A percentile compares a stretch with the other conserved stretches of the same genome.
Evolutionary conservation across 148 eudicot genomes (phyloP).

Genomic region (Rhododendron henanense): DNA sequence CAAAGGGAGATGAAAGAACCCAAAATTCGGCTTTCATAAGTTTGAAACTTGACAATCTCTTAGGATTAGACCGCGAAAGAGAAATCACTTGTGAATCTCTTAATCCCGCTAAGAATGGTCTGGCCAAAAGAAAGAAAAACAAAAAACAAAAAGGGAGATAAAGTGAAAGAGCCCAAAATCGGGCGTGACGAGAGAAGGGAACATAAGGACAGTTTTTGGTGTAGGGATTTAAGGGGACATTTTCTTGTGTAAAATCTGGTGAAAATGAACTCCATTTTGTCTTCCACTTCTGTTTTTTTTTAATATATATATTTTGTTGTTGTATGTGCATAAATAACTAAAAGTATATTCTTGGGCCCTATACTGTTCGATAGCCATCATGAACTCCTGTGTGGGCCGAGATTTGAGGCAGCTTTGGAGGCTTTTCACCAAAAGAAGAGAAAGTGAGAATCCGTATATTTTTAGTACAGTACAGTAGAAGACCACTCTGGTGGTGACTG

Average conservation of each 20-base stretch:
- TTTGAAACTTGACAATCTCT: too few relatives aligned
- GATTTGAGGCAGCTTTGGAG: slow-evolving; percentile 26
- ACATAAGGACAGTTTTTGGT: slow-evolving; percentile 18
- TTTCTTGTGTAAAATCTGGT: slow-evolving; percentile 12
- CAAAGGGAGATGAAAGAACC: too few relatives aligned
- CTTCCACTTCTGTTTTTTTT: not conserved
- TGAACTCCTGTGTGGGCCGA: slow-evolving; percentile 17
- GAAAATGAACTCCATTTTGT: slow-evolving; percentile 26
- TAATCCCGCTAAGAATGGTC: too few relatives aligned
- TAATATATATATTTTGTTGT: too few relatives aligned
- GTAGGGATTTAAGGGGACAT: slow-evolving; percentile 40
- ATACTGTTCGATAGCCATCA: not conserved
- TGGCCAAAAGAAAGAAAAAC: too few relatives aligned
- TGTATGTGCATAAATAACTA: not conserved
- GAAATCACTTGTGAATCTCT: too few relatives aligned
- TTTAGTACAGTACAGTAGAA: not conserved
- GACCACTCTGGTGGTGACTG: not conserved
- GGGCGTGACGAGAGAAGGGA: slow-evolving; percentile 27
- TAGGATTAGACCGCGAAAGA: too few relatives aligned
- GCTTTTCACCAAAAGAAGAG: slow-evolving; percentile 14
- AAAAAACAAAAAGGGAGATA: not conserved
- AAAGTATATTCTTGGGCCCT: not conserved
- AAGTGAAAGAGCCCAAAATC: slow-evolving; percentile 7
- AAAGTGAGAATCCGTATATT: not conserved
- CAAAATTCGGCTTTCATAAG: too few relatives aligned